phyloP scores from a whole-genome alignment of 768 basidiomycete species.

The Exidia glandulosa region DNA sequence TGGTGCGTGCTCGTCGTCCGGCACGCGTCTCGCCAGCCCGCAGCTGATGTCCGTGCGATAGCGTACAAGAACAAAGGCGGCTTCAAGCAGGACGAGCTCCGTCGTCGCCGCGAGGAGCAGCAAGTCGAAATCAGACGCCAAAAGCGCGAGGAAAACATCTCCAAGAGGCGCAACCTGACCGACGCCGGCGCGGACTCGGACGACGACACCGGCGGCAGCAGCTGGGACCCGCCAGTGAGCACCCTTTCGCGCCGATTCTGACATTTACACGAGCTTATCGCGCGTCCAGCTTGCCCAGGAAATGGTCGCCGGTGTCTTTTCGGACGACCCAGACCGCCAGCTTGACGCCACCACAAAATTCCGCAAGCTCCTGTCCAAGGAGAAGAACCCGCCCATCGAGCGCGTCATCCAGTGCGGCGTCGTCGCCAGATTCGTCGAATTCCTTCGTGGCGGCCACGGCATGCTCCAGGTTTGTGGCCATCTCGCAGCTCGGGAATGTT shows the following conservation, averaged over 20 bases:
- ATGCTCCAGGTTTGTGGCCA: constrained; percentile 62
- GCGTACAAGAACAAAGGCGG: constrained; percentile 88
- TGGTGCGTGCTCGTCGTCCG: neutral
- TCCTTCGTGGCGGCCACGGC: constrained; percentile 66
- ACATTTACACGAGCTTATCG: neutral
- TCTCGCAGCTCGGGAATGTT: neutral
- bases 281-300: constrained; percentile 43
- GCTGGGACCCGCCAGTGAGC: constrained; percentile 72
- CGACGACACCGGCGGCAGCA: constrained; percentile 65
- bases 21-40: neutral
- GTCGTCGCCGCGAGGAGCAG: constrained; percentile 93
- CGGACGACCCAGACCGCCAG: constrained; percentile 47
- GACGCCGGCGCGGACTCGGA: constrained; percentile 72
- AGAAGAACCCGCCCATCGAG: constrained; percentile 99
- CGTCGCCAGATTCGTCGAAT: constrained; percentile 94
- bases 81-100: constrained; percentile 84
- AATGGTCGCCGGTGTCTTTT: constrained; percentile 90
- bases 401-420: constrained; percentile 81
- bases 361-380: constrained; percentile 96
- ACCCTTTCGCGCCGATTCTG: neutral
- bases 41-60: constrained; percentile 16
- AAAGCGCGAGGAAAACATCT: constrained; percentile 97
- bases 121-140: constrained; percentile 98
- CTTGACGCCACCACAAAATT: constrained; percentile 87
- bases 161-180: constrained; percentile 92